Evolutionary conservation across 352 stramenopile species (phyloP).

Genomic region (Globisporangium middletonii): DNA sequence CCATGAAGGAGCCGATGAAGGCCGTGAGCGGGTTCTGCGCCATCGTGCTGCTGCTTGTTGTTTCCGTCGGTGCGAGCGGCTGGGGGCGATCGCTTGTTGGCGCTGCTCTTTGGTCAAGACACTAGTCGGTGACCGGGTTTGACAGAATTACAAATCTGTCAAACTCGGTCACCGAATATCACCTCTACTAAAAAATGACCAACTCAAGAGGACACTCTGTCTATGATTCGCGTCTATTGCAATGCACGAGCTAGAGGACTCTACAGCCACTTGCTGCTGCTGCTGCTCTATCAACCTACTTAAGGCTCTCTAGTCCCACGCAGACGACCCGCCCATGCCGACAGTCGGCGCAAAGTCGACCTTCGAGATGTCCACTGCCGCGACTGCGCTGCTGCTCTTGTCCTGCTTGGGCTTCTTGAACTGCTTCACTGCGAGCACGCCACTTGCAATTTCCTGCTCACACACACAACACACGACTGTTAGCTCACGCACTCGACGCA

Average conservation of each 20-base stretch:
- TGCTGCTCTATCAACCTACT: too few species aligned
- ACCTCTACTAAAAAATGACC: neutral
- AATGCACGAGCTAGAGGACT: neutral
- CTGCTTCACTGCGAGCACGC: constrained; percentile 70
- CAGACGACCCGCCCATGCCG: constrained; percentile 59
- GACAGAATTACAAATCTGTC: neutral
- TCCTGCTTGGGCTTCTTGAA: constrained; percentile 63
- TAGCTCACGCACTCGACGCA: neutral
- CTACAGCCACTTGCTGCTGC: neutral
- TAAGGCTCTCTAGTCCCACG: constrained; percentile 38
- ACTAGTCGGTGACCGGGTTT: neutral
- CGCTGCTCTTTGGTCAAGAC: neutral
- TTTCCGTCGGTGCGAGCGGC: constrained; percentile 2
- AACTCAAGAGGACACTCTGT: neutral
- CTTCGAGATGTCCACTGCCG: constrained; percentile 42
- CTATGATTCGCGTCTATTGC: neutral
- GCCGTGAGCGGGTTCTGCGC: constrained; percentile 57
- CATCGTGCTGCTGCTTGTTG: constrained; percentile 28
- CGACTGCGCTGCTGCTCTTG: constrained; percentile 17
- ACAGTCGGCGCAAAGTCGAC: constrained; percentile 61
- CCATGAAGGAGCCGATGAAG: constrained; percentile 71
- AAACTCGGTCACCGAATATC: neutral
- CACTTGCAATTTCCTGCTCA: constrained; percentile 53
- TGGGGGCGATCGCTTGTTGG: constrained; percentile 1
- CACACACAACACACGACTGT: constrained; percentile 1